phyloP scores from a whole-genome alignment of 768 basidiomycete species.

The Tylopilus subfusipes region DNA sequence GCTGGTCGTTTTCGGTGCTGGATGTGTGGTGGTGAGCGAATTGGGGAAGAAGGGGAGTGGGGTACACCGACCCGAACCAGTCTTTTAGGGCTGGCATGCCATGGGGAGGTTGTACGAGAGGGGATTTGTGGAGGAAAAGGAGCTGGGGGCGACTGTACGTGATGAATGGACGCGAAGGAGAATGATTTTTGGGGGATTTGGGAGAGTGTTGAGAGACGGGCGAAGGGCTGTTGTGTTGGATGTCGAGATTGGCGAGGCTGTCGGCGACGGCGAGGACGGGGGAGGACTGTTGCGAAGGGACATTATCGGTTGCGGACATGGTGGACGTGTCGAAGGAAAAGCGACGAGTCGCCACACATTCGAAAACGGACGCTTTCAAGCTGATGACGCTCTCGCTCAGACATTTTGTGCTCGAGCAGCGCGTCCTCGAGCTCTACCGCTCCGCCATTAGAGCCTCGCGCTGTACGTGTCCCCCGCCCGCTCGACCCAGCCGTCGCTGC shows the following conservation, averaged over 20 bases:
- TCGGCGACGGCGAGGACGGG: slow-evolving; percentile 30
- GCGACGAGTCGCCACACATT: background rate
- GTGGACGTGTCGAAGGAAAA: slow-evolving; percentile 16
- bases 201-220: slow-evolving; percentile 10
- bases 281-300: slow-evolving; percentile 8
- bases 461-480: slow-evolving; percentile 39
- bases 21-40: slow-evolving; percentile 20
- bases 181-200: slow-evolving; percentile 17
- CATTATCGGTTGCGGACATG: slow-evolving; percentile 34
- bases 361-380: slow-evolving; percentile 4
- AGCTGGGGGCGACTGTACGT: slow-evolving; percentile 71
- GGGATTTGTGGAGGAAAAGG: slow-evolving; percentile 68
- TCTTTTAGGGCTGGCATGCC: slow-evolving; percentile 81
- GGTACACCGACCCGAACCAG: slow-evolving; percentile 76
- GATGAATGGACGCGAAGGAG: slow-evolving; percentile 42
- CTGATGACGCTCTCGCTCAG: slow-evolving; percentile 48
- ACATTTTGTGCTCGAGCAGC: slow-evolving; percentile 70
- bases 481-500: slow-evolving; percentile 1
- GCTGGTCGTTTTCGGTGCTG: slow-evolving; percentile 47
- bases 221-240: slow-evolving; percentile 18
- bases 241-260: slow-evolving; percentile 32
- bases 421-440: slow-evolving; percentile 62
- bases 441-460: slow-evolving; percentile 64
- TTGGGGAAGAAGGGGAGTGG: slow-evolving; percentile 3
- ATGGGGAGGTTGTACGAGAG: slow-evolving; percentile 63